These are phyloP conservation scores for Mycena polygramma DNA, from an alignment of 768 basidiomycete genomes.

Conservation along the genomic window DNA sequence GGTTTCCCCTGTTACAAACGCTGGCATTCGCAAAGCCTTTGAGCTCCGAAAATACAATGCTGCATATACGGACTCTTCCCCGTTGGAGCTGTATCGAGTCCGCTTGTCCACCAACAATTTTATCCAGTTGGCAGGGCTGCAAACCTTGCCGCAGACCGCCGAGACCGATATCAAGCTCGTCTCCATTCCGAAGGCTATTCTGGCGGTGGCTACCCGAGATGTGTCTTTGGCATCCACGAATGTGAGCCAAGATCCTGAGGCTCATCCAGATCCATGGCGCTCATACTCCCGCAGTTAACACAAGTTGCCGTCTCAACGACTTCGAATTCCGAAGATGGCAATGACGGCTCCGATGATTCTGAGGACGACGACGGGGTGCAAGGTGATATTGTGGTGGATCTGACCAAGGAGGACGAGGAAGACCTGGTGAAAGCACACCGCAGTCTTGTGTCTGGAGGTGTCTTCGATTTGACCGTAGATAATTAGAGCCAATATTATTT, in stretches of 20 bases:
- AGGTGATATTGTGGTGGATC: background rate
- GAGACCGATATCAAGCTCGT: conserved; percentile 15
- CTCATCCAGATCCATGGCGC: background rate
- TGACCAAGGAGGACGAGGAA: conserved; percentile 7
- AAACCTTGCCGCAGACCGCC: background rate
- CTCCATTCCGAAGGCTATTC: conserved; percentile 6
- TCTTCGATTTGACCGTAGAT: background rate
- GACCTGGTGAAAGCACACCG: background rate
- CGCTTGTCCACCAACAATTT: conserved; percentile 5
- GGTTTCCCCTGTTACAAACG: background rate
- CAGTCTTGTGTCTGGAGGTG: background rate
- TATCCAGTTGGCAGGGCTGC: background rate
- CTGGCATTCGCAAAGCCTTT: background rate
- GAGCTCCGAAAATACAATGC: background rate
- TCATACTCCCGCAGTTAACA: background rate
- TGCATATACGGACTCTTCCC: background rate
- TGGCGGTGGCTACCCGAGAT: conserved; percentile 12
- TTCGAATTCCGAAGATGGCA: background rate
- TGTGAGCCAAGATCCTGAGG: background rate
- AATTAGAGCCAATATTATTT: background rate
- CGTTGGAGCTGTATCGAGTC: background rate
- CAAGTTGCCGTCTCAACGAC: background rate
- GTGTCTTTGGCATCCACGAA: background rate
- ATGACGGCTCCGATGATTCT: background rate
- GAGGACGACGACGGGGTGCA: background rate